Evolutionary conservation across 495 filamentous ascomycete genomes (phyloP).

Genomic region (Podospora bellae-mahoneyi): DNA sequence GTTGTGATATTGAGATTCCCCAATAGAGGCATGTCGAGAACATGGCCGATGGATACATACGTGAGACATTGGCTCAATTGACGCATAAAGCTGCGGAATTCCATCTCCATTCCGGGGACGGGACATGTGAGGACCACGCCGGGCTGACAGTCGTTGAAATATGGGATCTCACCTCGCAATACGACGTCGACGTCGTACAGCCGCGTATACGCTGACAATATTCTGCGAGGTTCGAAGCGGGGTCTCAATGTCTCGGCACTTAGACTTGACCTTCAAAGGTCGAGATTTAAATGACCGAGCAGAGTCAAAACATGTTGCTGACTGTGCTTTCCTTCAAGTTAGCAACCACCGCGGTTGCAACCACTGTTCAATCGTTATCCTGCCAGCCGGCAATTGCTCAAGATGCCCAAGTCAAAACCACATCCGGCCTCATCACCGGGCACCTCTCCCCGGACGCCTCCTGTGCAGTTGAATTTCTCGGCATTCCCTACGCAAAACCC

Average conservation of each 20-base stretch:
- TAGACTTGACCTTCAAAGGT: too few relatives aligned
- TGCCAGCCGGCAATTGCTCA: neutral
- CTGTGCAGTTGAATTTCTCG: slow-evolving; percentile 45
- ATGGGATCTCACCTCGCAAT: neutral
- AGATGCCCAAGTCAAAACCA: neutral
- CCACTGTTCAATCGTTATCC: neutral
- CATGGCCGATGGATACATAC: too few relatives aligned
- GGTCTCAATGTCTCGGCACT: too few relatives aligned
- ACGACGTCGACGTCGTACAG: neutral
- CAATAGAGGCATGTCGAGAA: too few relatives aligned
- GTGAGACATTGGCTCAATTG: too few relatives aligned
- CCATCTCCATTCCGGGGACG: too few relatives aligned
- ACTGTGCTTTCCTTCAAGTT: neutral
- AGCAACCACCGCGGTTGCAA: neutral
- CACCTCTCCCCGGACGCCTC: slow-evolving; percentile 10
- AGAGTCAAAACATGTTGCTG: neutral
- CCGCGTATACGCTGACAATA: neutral
- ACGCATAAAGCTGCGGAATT: too few relatives aligned
- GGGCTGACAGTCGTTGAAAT: neutral
- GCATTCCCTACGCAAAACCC: slow-evolving; percentile 54
- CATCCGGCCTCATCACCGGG: slow-evolving; percentile 20
- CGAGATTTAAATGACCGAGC: neutral
- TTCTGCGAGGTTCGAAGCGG: neutral
- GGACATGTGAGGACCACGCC: neutral
- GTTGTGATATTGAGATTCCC: too few relatives aligned